Percentiles rank a stretch among this genome's conserved stretches.
Conservation (phyloP, 306 rosid genomes). For the Cyamopsis tetragonoloba region DNA sequence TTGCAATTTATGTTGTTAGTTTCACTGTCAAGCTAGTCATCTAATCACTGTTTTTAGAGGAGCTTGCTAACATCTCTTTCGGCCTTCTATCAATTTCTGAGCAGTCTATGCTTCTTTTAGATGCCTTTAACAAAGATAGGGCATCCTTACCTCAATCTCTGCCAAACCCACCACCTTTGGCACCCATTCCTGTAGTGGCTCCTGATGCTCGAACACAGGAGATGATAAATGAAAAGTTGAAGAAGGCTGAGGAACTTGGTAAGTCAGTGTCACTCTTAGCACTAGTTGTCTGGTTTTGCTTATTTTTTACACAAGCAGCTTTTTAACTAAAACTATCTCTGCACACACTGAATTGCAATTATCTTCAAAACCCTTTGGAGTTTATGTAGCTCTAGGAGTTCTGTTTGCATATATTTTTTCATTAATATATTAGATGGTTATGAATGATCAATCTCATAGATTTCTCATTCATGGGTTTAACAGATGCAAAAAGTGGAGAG, state of each 20-base stretch:
- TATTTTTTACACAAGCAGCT: not conserved
- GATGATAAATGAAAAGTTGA: constrained; percentile 97
- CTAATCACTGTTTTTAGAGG: not conserved
- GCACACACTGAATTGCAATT: not conserved
- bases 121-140: constrained; percentile 97
- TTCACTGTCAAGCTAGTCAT: not conserved
- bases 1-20: constrained; percentile 7
- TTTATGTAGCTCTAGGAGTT: not conserved
- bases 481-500: not conserved
- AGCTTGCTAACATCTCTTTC: constrained; percentile 12
- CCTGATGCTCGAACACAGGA: constrained; percentile 94
- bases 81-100: constrained; percentile 5
- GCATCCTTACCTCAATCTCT: constrained; percentile 91
- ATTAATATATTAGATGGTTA: not conserved
- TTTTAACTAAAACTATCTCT: not conserved
- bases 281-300: not conserved
- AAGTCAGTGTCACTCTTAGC: constrained; percentile 20
- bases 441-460: not conserved
- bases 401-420: not conserved
- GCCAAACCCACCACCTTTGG: constrained; percentile 88
- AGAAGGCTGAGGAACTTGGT: constrained; percentile 99
- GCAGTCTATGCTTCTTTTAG: constrained; percentile 91
- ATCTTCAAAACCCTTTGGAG: not conserved
- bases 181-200: constrained; percentile 73
- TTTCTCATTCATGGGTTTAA: not conserved